Percentiles rank a stretch among this genome's conserved stretches.
phyloP scores from a whole-genome alignment of 1,139 yeast genomes.

The Pichia sp. region DNA sequence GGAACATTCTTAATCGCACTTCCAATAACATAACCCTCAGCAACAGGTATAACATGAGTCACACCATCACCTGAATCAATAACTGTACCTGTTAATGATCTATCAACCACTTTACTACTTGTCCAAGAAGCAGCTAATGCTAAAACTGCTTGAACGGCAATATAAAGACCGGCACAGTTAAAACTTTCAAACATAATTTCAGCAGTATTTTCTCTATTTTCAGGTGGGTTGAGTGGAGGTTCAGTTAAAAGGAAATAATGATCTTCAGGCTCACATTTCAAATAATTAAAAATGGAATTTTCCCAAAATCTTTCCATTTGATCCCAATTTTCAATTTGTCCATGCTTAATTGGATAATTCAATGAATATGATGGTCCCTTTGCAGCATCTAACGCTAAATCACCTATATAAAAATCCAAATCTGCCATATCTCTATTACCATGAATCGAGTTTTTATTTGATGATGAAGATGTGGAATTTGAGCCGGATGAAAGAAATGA shows the following conservation, averaged over 20 bases:
- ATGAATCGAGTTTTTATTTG: conserved; percentile 20
- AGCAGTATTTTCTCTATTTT: conserved; percentile 96
- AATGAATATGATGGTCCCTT: conserved; percentile 86
- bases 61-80: conserved; percentile 96
- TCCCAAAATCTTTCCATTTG: conserved; percentile 99
- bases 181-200: conserved; percentile 98
- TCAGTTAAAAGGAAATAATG: conserved; percentile 92
- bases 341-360: conserved; percentile 91
- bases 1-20: conserved; percentile 96
- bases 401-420: conserved; percentile 90
- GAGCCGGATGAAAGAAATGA: conserved; percentile 24
- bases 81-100: conserved; percentile 96
- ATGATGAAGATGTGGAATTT: conserved; percentile 22
- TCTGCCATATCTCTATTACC: conserved; percentile 75
- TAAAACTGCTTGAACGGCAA: conserved; percentile 97
- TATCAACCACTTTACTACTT: conserved; percentile 86
- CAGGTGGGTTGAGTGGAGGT: conserved; percentile 98
- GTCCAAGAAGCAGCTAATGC: conserved; percentile 99
- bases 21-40: conserved; percentile 98
- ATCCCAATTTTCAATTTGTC: conserved; percentile 98
- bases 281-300: conserved; percentile 87
- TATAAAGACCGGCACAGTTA: conserved; percentile 96
- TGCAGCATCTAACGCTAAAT: conserved; percentile 86
- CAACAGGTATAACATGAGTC: conserved; percentile 97
- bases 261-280: conserved; percentile 98